phyloP scores from a whole-genome alignment of 176 grass and related monocot genomes.

The Ampelocalamus luodianensis region DNA sequence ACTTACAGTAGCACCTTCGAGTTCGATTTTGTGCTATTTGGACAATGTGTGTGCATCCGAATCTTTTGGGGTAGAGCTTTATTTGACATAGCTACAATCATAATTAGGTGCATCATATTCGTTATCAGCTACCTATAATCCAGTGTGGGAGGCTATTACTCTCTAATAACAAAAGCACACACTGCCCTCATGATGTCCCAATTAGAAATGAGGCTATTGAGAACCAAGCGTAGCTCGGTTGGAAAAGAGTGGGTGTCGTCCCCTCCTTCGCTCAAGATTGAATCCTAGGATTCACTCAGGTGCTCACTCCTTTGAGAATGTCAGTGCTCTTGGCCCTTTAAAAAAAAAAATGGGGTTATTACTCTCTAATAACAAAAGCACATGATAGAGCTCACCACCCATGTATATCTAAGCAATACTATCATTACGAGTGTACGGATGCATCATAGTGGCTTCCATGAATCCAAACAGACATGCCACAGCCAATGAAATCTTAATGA shows the following conservation, averaged over 20 bases:
- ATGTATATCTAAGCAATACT: neutral
- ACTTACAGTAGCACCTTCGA: neutral
- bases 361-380: neutral
- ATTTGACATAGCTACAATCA: neutral
- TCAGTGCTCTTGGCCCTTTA: too few species aligned
- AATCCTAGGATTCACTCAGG: too few species aligned
- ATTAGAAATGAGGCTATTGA: too few species aligned
- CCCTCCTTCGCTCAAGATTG: too few species aligned
- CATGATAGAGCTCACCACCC: neutral
- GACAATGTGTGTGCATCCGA: neutral
- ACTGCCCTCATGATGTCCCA: too few species aligned
- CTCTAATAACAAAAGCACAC: too few species aligned
- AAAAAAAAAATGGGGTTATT: neutral
- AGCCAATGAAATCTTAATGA: neutral
- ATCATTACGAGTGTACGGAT: neutral
- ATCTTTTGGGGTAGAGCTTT: neutral
- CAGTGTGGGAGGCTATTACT: too few species aligned
- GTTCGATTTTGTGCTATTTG: neutral
- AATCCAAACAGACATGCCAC: neutral
- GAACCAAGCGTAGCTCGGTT: too few species aligned
- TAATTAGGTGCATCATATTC: neutral
- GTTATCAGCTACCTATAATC: neutral
- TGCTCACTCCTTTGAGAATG: too few species aligned
- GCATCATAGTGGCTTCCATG: constrained; percentile 12
- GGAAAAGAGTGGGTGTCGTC: too few species aligned